Conservation (phyloP, 192 early-diverging fungal species). For the Phycomyces blakesleeanus region DNA sequence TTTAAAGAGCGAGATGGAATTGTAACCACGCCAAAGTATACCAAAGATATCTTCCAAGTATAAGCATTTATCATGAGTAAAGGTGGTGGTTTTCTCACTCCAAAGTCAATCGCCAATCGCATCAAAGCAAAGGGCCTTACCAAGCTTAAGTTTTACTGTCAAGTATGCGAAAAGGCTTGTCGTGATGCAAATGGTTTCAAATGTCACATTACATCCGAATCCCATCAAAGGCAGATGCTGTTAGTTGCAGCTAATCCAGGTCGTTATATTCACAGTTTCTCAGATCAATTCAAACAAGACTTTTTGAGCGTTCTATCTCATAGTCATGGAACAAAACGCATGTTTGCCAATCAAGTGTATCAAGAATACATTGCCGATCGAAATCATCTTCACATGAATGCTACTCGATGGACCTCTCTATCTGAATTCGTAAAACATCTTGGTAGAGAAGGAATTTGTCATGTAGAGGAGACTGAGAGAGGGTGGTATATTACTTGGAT, state of each 20-base stretch:
- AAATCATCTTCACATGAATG: constrained; percentile 94
- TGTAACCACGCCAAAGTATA: no score
- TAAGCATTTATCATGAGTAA: constrained; percentile 4
- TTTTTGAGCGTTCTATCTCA: constrained; percentile 83
- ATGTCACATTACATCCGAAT: constrained; percentile 85
- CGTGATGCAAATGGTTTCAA: constrained; percentile 97
- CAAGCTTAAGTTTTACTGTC: constrained; percentile 89
- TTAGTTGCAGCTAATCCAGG: constrained; percentile 80
- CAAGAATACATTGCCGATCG: constrained; percentile 93
- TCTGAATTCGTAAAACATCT: constrained; percentile 85
- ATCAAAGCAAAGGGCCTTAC: constrained; percentile 91
- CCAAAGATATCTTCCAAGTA: no score
- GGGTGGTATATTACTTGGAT: constrained; percentile 91
- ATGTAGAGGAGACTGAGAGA: constrained; percentile 87
- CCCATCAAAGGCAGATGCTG: constrained; percentile 87
- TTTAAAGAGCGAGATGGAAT: no score
- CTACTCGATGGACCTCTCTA: constrained; percentile 89
- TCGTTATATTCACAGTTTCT: constrained; percentile 72
- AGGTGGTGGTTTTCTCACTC: constrained; percentile 64
- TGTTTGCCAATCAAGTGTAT: constrained; percentile 93
- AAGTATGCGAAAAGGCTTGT: constrained; percentile 88
- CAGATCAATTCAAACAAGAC: constrained; percentile 75
- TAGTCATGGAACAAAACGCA: constrained; percentile 76
- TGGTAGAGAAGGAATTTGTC: constrained; percentile 76
- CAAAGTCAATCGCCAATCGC: constrained; percentile 86